phyloP scores from a whole-genome alignment of 129 eudicot species.

The Helianthus annuus region HanXRQr2.0-SUNRISE NC_035443.2:175771421-175771920 shows the following conservation, averaged over 20 bases:
- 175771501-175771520: conserved; percentile 40
- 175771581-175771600: conserved; percentile 43
- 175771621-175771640: background rate
- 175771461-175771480: conserved; percentile 32
- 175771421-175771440: conserved; percentile 10
- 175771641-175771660: background rate
- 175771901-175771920: conserved; percentile 50
- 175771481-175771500: conserved; percentile 28
- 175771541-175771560: conserved; percentile 32
- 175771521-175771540: conserved; percentile 70
- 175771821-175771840: conserved; percentile 65
- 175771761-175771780: conserved; percentile 70
- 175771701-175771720: conserved; percentile 34
- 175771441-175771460: conserved; percentile 35
- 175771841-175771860: conserved; percentile 75
- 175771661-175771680: background rate
- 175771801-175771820: conserved; percentile 77
- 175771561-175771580: conserved; percentile 41
- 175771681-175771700: conserved; percentile 32
- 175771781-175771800: conserved; percentile 69
- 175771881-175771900: conserved; percentile 60
- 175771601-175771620: conserved; percentile 58
- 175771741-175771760: conserved; percentile 69
- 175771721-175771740: conserved; percentile 21
- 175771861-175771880: conserved; percentile 75